phyloP scores from a whole-genome alignment of 495 filamentous ascomycete species.

The Neurospora sp. region DNA sequence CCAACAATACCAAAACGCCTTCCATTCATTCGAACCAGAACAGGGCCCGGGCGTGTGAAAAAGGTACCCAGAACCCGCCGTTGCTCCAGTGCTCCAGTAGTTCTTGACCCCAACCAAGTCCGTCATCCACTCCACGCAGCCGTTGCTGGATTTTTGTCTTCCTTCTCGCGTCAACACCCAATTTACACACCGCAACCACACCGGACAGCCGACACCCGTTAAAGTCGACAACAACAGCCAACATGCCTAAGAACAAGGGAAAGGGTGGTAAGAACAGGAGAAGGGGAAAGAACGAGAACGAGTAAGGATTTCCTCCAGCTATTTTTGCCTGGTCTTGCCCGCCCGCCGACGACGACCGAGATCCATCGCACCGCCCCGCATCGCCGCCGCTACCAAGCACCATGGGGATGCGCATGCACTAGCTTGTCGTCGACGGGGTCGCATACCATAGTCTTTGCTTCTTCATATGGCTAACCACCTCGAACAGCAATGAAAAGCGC shows the following conservation, averaged over 20 bases:
- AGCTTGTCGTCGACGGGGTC: background rate
- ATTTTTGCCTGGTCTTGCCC: background rate
- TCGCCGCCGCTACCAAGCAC: background rate
- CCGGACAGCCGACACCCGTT: background rate
- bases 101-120: background rate
- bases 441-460: background rate
- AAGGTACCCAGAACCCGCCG: background rate
- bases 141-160: background rate
- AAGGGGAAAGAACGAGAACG: slow-evolving; percentile 99
- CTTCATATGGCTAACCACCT: background rate
- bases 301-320: slow-evolving; percentile 17
- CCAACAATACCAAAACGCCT: background rate
- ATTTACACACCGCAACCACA: background rate
- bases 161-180: background rate
- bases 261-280: slow-evolving; percentile 97
- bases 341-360: background rate
- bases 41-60: background rate
- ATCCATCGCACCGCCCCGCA: background rate
- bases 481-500: slow-evolving; percentile 86
- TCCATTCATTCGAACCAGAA: background rate
- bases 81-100: background rate
- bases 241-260: slow-evolving; percentile 26
- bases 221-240: slow-evolving; percentile 2
- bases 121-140: background rate
- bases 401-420: background rate